Conservation (phyloP, 192 early-diverging fungal genomes). For the Piromyces sp. region DNA sequence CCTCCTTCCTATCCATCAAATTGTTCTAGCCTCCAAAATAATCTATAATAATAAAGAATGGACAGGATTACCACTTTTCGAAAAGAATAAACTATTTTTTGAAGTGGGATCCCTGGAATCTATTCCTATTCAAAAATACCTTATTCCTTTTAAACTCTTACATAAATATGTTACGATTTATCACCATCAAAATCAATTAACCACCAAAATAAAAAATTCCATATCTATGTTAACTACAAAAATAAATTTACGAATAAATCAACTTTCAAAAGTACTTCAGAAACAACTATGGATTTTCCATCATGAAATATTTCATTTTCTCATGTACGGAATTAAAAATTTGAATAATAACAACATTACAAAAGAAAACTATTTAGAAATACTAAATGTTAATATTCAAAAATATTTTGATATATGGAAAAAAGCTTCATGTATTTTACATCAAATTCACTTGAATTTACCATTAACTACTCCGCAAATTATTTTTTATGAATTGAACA, state of each 20-base stretch:
- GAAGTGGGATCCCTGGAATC: not conserved
- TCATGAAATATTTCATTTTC: not conserved
- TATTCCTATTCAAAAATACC: not conserved
- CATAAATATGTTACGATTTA: not conserved
- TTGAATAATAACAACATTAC: not conserved
- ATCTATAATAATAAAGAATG: not conserved
- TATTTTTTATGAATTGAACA: not conserved
- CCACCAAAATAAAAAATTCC: not conserved
- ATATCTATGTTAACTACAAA: not conserved
- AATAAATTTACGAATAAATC: not conserved
- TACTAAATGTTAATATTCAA: not conserved
- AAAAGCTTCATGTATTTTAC: not conserved
- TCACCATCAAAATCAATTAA: not conserved
- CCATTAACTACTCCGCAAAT: too few species aligned
- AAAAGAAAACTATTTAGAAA: not conserved
- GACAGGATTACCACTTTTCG: not conserved
- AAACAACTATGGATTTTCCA: not conserved
- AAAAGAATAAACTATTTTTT: not conserved
- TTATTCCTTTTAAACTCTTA: not conserved
- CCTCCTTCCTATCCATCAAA: not conserved
- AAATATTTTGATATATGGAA: not conserved
- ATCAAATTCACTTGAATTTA: not conserved
- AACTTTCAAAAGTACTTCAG: not conserved
- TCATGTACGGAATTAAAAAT: not conserved
- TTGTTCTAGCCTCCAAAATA: not conserved